A percentile compares a stretch with the other conserved stretches of the same genome.
Evolutionary conservation across 306 rosid species (phyloP).

Genomic region (Canavalia ensiformis): DNA sequence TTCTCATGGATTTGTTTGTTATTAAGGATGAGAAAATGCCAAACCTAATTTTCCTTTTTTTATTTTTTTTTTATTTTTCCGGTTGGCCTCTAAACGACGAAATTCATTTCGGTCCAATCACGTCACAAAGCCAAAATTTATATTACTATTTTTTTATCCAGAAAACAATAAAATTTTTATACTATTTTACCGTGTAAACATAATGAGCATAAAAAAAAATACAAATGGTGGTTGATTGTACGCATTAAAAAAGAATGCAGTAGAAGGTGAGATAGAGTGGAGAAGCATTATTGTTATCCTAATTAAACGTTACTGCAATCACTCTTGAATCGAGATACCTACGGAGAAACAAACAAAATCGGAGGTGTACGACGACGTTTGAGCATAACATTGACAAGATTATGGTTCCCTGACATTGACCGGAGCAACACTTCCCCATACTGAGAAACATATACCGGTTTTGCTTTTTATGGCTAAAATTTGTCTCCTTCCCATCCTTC

Average conservation of each 20-base stretch:
- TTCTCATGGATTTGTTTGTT: background rate
- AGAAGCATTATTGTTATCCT: background rate
- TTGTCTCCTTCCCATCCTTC: slow-evolving; percentile 32
- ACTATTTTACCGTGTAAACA: background rate
- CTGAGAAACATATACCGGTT: slow-evolving; percentile 38
- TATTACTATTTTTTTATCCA: background rate
- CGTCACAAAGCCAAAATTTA: background rate
- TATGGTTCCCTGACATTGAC: slow-evolving; percentile 37
- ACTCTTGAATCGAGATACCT: background rate
- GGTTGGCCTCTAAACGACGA: slow-evolving; percentile 44
- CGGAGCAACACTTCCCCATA: slow-evolving; percentile 2
- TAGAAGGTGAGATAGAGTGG: background rate
- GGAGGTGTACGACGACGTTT: slow-evolving; percentile 30
- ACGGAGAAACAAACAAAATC: slow-evolving; percentile 7
- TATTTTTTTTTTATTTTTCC: background rate
- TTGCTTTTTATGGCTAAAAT: slow-evolving; percentile 31
- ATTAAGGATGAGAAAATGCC: background rate
- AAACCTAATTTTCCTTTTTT: background rate
- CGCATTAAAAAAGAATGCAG: background rate
- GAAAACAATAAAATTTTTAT: background rate
- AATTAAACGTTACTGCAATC: slow-evolving; percentile 13
- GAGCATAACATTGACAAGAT: background rate
- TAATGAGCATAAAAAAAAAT: background rate
- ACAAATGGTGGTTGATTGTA: too few relatives aligned
- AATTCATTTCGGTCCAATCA: slow-evolving; percentile 55